These are phyloP conservation scores for Pythium graminicola DNA, from an alignment of 352 stramenopile species.

Conservation along the genomic window DNA sequence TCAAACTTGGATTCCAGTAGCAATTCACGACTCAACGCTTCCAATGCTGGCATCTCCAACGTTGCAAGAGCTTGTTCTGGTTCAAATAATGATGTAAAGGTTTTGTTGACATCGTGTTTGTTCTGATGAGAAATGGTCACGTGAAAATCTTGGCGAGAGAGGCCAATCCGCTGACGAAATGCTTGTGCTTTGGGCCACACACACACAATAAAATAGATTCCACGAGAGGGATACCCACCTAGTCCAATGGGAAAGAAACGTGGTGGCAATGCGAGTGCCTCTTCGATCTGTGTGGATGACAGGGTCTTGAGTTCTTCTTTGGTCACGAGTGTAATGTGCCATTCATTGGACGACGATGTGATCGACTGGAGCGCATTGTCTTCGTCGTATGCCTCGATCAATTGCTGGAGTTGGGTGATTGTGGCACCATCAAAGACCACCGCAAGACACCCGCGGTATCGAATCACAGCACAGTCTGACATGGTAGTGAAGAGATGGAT, in stretches of 20 bases:
- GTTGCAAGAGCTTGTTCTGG: constrained; percentile 1
- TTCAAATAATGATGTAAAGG: constrained; percentile 17
- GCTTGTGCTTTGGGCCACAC: constrained; percentile 47
- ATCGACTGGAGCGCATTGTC: constrained; percentile 1
- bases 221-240: constrained; percentile 15
- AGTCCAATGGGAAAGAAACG: constrained; percentile 42
- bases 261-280: constrained; percentile 22
- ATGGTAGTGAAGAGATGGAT: not conserved
- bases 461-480: constrained; percentile 12
- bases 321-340: constrained; percentile 56
- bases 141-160: constrained; percentile 48
- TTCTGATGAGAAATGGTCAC: constrained; percentile 39
- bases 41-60: constrained; percentile 25
- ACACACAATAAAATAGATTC: constrained; percentile 52
- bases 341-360: constrained; percentile 17
- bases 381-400: constrained; percentile 1
- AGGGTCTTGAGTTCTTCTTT: constrained; percentile 40
- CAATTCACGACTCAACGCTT: constrained; percentile 23
- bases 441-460: constrained; percentile 23
- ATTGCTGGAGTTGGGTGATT: not conserved
- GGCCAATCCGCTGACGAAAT: constrained; percentile 34
- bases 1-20: constrained; percentile 18
- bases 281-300: constrained; percentile 19
- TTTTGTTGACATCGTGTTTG: constrained; percentile 48
- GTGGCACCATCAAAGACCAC: constrained; percentile 1